These are phyloP conservation scores for Penicillium corylophilum DNA, from an alignment of 2,329 filamentous ascomycete species.

Conservation along the genomic window DNA sequence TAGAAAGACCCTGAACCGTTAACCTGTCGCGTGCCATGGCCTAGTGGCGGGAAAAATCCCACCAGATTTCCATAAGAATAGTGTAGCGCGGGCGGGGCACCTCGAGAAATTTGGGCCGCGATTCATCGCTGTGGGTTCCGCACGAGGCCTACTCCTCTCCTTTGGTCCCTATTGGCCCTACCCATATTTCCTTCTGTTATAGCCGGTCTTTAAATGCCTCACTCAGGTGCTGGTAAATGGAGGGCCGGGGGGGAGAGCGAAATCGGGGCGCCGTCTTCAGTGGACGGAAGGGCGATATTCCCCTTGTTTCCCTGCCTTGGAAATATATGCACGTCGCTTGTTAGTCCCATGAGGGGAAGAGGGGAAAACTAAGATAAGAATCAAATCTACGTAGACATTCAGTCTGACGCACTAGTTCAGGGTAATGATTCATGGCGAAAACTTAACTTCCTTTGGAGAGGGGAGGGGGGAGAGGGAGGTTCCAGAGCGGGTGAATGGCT, in stretches of 20 bases:
- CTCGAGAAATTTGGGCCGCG: not conserved
- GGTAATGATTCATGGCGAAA: not conserved
- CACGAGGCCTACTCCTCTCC: not conserved
- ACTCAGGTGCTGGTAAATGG: not conserved
- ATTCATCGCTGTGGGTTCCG: not conserved
- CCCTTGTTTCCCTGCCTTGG: slow-evolving; percentile 4
- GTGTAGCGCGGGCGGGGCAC: not conserved
- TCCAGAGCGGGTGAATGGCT: not conserved
- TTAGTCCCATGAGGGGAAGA: not conserved
- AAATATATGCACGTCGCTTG: not conserved
- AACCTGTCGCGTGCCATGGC: slow-evolving; percentile 9
- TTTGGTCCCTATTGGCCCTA: not conserved
- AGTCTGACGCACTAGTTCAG: not conserved
- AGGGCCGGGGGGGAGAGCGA: not conserved
- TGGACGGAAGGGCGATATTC: slow-evolving; percentile 10
- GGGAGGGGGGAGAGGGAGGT: too few species aligned
- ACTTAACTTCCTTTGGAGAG: not conserved
- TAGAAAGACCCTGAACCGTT: slow-evolving; percentile 5
- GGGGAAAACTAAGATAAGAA: not conserved
- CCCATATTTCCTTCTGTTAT: not conserved
- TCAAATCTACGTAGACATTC: not conserved
- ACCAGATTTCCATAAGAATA: not conserved
- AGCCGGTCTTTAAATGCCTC: not conserved
- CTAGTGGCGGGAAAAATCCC: not conserved
- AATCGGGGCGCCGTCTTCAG: not conserved